Conservation (phyloP, 176 grass and related monocot species). For the Tillandsia leiboldiana region DNA sequence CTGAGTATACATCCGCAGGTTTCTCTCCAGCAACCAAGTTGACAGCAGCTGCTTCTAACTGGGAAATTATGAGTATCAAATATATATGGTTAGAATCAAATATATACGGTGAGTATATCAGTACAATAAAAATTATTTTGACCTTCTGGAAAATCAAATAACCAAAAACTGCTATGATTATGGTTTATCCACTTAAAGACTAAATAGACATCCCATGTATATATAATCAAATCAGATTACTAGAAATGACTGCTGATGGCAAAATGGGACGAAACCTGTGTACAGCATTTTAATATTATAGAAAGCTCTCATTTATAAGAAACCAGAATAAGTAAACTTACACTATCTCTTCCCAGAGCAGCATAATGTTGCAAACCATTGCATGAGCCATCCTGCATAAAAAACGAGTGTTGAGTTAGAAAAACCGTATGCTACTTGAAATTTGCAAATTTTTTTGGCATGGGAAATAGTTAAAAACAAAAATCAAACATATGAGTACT, state of each 20-base stretch:
- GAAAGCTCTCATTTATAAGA: background rate
- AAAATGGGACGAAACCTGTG: too few species aligned
- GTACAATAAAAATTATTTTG: background rate
- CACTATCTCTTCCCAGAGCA: constrained; percentile 72
- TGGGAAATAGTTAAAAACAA: background rate
- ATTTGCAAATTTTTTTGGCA: background rate
- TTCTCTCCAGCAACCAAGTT: constrained; percentile 85
- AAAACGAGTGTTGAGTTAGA: constrained; percentile 17
- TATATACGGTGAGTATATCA: background rate
- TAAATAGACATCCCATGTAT: too few species aligned
- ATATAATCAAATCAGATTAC: too few species aligned
- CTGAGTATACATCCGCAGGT: constrained; percentile 94
- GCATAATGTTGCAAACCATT: constrained; percentile 98
- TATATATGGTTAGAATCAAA: background rate
- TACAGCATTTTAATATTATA: background rate
- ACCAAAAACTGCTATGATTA: too few species aligned
- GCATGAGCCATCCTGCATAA: constrained; percentile 83
- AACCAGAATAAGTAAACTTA: constrained; percentile 27
- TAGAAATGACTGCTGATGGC: too few species aligned
- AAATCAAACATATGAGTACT: background rate
- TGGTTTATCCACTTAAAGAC: too few species aligned
- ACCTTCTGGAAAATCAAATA: too few species aligned
- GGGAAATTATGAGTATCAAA: constrained; percentile 18
- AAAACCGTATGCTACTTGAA: background rate
- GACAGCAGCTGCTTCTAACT: constrained; percentile 83